These are phyloP conservation scores for Mortierella sp. DNA, from an alignment of 371 early-diverging fungal species.

Conservation along the genomic window DNA sequence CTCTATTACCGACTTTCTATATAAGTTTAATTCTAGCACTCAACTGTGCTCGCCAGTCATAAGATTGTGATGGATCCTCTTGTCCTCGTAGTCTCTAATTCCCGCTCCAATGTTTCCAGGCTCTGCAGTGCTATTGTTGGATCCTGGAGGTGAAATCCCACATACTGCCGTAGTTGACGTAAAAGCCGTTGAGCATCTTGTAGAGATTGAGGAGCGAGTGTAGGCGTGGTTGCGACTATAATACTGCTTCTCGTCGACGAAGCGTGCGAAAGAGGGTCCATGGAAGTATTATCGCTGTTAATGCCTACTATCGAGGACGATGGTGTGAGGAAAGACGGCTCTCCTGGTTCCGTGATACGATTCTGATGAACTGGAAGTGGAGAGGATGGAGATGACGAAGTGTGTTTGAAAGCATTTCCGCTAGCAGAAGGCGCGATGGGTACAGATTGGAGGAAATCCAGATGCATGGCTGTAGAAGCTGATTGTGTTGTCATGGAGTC, in stretches of 20 bases:
- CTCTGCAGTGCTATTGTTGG: slow-evolving; percentile 19
- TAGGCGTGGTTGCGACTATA: background rate
- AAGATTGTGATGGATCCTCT: slow-evolving; percentile 21
- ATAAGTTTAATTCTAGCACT: background rate
- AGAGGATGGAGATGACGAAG: slow-evolving; percentile 11
- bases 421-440: slow-evolving; percentile 9
- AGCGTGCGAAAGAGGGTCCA: background rate
- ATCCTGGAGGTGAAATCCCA: slow-evolving; percentile 11
- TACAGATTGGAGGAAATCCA: slow-evolving; percentile 30
- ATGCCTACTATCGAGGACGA: background rate
- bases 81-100: slow-evolving; percentile 12
- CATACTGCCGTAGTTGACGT: slow-evolving; percentile 23
- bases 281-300: background rate
- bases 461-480: slow-evolving; percentile 1
- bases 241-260: background rate
- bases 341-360: background rate
- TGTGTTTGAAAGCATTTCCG: background rate
- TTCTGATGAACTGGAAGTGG: slow-evolving; percentile 5
- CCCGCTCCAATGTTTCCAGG: slow-evolving; percentile 19
- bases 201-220: slow-evolving; percentile 1
- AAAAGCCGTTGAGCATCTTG: slow-evolving; percentile 21
- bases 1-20: background rate
- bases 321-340: background rate
- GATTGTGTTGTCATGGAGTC: background rate
- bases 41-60: slow-evolving; percentile 4